Percentiles rank a stretch among this genome's conserved stretches.
phyloP scores from a whole-genome alignment of 2,329 filamentous ascomycete species.

The Exophiala calicioides region DNA sequence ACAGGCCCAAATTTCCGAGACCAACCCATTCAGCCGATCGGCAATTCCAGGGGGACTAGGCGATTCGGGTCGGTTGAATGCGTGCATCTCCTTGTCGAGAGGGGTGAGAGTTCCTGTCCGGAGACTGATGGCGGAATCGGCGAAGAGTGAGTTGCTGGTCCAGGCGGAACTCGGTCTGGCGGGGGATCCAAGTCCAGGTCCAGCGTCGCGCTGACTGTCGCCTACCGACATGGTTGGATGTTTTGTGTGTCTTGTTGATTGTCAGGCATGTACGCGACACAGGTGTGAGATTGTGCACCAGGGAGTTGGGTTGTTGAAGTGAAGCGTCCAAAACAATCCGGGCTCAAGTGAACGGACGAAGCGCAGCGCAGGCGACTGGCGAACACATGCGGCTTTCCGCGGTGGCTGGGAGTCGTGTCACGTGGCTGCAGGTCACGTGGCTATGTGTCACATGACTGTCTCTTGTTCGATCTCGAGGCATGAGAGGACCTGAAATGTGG shows the following conservation, averaged over 20 bases:
- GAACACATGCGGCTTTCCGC: no score
- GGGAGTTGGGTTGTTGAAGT: no score
- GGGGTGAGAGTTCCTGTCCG: slow-evolving; percentile 24
- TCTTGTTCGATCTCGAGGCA: no score
- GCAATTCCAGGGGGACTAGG: slow-evolving; percentile 8
- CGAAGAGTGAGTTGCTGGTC: slow-evolving; percentile 31
- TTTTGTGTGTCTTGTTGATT: background rate
- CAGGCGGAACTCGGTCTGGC: slow-evolving; percentile 24
- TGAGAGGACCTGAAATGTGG: no score
- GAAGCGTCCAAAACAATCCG: no score
- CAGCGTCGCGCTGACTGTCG: slow-evolving; percentile 3
- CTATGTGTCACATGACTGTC: no score
- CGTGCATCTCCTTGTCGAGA: slow-evolving; percentile 14
- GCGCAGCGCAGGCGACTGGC: no score
- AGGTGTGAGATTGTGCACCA: no score
- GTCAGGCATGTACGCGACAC: no score
- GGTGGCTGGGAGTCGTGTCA: no score
- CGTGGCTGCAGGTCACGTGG: no score
- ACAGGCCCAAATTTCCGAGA: slow-evolving; percentile 24
- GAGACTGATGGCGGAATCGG: slow-evolving; percentile 35
- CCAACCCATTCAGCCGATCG: slow-evolving; percentile 24
- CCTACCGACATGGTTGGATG: slow-evolving; percentile 6
- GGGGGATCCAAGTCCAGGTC: slow-evolving; percentile 8
- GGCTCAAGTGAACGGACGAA: no score
- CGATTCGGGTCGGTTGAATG: slow-evolving; percentile 7